phyloP scores from a whole-genome alignment of 2,329 filamentous ascomycete species.

The Aureobasidium sp. region DNA sequence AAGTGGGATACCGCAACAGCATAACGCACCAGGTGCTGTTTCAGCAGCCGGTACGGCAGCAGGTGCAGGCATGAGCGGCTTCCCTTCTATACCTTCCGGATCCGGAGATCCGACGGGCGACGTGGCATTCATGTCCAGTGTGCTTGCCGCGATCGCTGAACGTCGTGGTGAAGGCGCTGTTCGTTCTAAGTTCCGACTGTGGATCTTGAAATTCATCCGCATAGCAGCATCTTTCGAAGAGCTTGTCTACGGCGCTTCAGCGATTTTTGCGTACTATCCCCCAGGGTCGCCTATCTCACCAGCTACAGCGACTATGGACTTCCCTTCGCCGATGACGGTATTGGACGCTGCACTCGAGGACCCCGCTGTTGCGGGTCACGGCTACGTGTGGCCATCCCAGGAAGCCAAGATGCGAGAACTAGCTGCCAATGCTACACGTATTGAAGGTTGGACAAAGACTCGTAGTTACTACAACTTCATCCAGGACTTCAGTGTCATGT shows the following conservation, averaged over 20 bases:
- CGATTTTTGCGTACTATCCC: slow-evolving; percentile 62
- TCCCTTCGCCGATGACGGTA: background rate
- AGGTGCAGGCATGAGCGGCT: slow-evolving; percentile 29
- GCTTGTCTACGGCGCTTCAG: slow-evolving; percentile 85
- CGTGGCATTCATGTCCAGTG: slow-evolving; percentile 77
- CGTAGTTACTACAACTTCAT: slow-evolving; percentile 94
- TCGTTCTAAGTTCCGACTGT: slow-evolving; percentile 85
- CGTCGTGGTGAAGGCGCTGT: slow-evolving; percentile 86
- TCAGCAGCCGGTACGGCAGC: slow-evolving; percentile 29
- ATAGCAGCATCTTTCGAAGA: slow-evolving; percentile 94
- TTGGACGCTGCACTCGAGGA: slow-evolving; percentile 20
- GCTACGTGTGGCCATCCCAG: slow-evolving; percentile 92
- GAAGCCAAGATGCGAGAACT: slow-evolving; percentile 74
- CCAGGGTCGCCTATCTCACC: slow-evolving; percentile 17
- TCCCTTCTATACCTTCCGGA: slow-evolving; percentile 12
- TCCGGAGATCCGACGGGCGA: slow-evolving; percentile 72
- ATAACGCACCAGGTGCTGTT: slow-evolving; percentile 18
- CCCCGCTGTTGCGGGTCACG: slow-evolving; percentile 48
- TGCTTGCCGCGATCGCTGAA: slow-evolving; percentile 74
- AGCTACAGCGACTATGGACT: background rate
- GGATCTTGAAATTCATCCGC: slow-evolving; percentile 89
- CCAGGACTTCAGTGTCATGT: slow-evolving; percentile 31
- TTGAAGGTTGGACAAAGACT: slow-evolving; percentile 95
- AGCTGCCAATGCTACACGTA: slow-evolving; percentile 81
- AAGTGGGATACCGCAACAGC: background rate